Percentiles rank a stretch among this genome's conserved stretches.
Conservation (phyloP, 75 land plant species). For the Cupressus sempervirens region DNA sequence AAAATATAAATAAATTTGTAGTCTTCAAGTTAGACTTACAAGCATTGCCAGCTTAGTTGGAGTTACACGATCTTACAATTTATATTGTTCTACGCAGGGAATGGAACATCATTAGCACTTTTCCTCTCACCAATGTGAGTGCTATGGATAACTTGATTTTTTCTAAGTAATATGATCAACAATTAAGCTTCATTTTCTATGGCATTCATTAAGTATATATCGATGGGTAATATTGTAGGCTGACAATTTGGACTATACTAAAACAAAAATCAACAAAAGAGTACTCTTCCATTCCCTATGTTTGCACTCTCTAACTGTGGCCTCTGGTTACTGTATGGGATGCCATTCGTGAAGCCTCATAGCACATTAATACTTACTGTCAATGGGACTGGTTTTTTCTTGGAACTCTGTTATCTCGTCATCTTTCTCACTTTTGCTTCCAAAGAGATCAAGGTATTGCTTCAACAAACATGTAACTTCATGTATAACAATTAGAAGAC, state of each 20-base stretch:
- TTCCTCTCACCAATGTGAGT: constrained; percentile 68
- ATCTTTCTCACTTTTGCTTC: constrained; percentile 50
- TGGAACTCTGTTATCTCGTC: constrained; percentile 50
- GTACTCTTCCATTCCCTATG: constrained; percentile 58
- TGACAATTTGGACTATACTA: constrained; percentile 53
- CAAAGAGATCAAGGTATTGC: constrained; percentile 16
- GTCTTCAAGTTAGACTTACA: too few species aligned
- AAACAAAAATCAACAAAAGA: constrained; percentile 57
- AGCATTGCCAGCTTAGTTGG: too few species aligned
- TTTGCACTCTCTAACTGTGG: constrained; percentile 69
- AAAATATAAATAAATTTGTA: too few species aligned
- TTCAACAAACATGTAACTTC: neutral
- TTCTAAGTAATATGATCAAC: neutral
- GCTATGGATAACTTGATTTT: neutral
- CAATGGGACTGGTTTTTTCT: constrained; percentile 50
- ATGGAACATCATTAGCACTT: constrained; percentile 41
- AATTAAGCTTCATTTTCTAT: neutral
- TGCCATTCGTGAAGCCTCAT: constrained; percentile 54
- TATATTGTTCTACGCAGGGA: constrained; percentile 35
- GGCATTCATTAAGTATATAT: neutral
- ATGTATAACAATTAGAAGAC: neutral
- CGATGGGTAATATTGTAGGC: constrained; percentile 35
- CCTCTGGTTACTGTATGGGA: constrained; percentile 70
- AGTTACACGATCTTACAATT: neutral
- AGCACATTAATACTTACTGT: constrained; percentile 64